Evolutionary conservation across 116 monocot species (phyloP), one percentile per base, ranked within the genome.

Genomic region (Phalaenopsis hybrid): DNA sequence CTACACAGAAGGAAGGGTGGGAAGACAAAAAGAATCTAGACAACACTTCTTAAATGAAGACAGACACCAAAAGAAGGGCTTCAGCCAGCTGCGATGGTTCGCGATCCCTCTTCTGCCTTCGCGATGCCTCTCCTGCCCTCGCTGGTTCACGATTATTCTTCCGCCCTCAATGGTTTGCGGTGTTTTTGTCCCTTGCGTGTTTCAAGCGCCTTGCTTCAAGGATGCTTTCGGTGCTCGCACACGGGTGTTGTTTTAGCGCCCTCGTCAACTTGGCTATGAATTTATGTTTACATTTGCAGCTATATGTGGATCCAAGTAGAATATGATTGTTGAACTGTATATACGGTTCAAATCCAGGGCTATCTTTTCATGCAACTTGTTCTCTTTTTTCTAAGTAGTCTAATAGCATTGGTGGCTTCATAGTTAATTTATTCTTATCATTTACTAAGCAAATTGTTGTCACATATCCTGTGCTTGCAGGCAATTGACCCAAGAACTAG

Each of bases 401-500:
- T 45, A 75, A 45, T 75, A 9, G n/a, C 75, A 75, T 75, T 75
- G 7, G 70, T 45, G n/a, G 45, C n/a, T 1, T 18, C 70, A 72
- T 44, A 6, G 5, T 20, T 75, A 45, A 5, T 5, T 75, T 75
- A 75, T 44, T 45, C 75, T 75, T 45, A n/a, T 75, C 31, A 75
- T 28, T 37, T 72, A 11, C 43, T 75, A 17, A 75, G 75, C 75
- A 46, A 34, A 70, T 74, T 37, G 16, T 45, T 44, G 46, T 20
- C 3, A 44, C 28, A 51, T 77, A 77, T 50, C 8, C 3, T 77
- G n/a, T 25, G 4, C 75, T 87, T 85, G 84, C 88, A 95, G 95
- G 99, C 95, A 63, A 95, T 99, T 88, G 95, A 99, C 79, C 99
- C 99, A 63, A 92, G 91, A 87, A 99, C 95, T 76, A 89, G 99